Base-by-base conservation (phyloP, 805 yeast genomes). In the Starmerella floris region DNA sequence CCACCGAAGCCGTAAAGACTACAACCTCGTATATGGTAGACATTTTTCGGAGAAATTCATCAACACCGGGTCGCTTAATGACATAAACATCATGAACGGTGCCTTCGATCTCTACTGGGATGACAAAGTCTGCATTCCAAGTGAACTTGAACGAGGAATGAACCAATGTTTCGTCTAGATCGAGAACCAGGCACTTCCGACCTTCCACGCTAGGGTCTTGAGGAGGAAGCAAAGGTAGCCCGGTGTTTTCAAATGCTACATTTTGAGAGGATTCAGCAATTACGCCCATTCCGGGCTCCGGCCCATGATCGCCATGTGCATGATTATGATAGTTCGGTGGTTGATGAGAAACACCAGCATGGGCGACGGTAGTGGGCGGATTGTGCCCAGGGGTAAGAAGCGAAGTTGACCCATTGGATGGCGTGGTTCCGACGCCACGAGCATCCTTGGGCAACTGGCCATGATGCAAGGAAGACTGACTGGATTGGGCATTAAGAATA, bases 11-110 rank as follows among this genome's bases (percentile, higher is more conserved):
- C 0, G 99, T 91, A 62, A 91, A 91, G 3, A 91, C 94, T 21
- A 91, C 97, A 44, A 91, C 94, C 63, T 91, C 99, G 59, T 71
- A 91, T 55, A 87, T 61, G 58, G 83, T 70, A 23, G 96, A 94
- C 37, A 88, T 94, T 50, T 73, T 70, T 53, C 66, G 67, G 66
- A 91, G 67, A 56, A 91, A 91, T 58, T 83, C 93, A 62, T 91
- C 98, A 39, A 93, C 97, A 1, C 98, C 98, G 1, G 99, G 99
- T 55, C 99, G 73, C 59, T 91, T 91, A 43, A 87, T 85, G 21
- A 91, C 98, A 59, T 85, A 91, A 35, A 91, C 98, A 56, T 83
- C 88, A 61, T 91, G 97, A 26, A 78, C 70, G 59, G 83, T 88
- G 54, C 79, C 79, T 55, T 91, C 97, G 49, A 91, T 88, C 60